These are phyloP conservation scores for Corylus americana DNA, from an alignment of 306 rosid species.

Conservation along the genomic window DNA sequence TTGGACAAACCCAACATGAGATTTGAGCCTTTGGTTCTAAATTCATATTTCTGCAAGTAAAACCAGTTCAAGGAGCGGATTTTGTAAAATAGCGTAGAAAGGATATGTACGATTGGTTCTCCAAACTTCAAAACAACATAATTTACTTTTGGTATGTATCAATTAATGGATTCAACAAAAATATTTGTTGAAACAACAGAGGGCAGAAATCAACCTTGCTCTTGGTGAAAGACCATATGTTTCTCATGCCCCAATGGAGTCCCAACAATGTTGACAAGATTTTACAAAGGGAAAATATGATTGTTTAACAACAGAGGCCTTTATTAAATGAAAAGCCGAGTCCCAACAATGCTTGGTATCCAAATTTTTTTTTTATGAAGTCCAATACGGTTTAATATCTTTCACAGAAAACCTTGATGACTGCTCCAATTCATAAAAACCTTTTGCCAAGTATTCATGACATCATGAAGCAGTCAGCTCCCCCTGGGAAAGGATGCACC, in stretches of 20 bases:
- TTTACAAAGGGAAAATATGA: neutral
- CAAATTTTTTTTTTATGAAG: neutral
- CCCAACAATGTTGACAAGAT: too few relatives aligned
- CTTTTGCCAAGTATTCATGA: neutral
- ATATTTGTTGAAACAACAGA: neutral
- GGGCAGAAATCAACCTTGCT: neutral
- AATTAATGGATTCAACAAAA: neutral
- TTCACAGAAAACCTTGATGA: neutral
- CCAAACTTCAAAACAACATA: too few relatives aligned
- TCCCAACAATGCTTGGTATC: neutral
- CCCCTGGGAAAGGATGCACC: slow-evolving; percentile 62
- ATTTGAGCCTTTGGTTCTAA: neutral
- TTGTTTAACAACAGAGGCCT: neutral
- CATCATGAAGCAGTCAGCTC: slow-evolving; percentile 31
- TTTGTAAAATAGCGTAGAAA: neutral
- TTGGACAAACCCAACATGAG: neutral
- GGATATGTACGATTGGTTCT: too few relatives aligned
- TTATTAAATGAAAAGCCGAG: neutral
- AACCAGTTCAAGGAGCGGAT: neutral
- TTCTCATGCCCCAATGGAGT: neutral
- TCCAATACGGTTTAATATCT: neutral
- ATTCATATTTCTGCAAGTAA: neutral
- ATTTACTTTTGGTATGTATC: too few relatives aligned
- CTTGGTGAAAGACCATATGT: neutral
- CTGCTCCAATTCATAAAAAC: neutral